A percentile compares a stretch with the other conserved stretches of the same genome.
phyloP scores from a whole-genome alignment of 306 rosid species.

The Crataegus laevigata region DNA sequence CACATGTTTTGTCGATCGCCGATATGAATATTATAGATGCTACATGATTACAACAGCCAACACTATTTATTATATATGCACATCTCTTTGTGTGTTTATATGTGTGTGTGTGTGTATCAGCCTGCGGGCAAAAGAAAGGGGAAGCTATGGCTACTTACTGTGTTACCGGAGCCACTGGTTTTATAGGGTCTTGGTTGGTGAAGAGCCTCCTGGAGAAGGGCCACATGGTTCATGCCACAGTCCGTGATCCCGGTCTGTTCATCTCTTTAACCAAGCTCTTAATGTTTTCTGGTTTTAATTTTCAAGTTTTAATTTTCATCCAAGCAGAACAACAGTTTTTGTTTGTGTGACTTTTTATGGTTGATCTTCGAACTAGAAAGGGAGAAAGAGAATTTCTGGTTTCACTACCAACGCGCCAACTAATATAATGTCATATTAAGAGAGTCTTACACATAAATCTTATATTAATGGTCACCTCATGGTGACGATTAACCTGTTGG shows the following conservation, averaged over 20 bases:
- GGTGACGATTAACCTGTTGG: too few species aligned
- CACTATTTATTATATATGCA: too few species aligned
- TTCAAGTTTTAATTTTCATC: not conserved
- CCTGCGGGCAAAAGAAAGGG: not conserved
- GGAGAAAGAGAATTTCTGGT: not conserved
- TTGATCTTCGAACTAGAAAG: not conserved
- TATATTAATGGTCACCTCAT: too few species aligned
- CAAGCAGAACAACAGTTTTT: not conserved
- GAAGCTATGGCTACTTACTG: slow-evolving; percentile 35
- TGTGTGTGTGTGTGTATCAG: too few species aligned
- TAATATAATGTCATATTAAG: too few species aligned
- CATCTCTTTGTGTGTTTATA: too few species aligned
- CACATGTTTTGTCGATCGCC: not conserved
- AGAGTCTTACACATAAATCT: too few species aligned
- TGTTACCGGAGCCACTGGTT: slow-evolving; percentile 72
- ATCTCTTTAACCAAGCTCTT: not conserved
- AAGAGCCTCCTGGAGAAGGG: slow-evolving; percentile 65
- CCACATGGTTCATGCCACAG: slow-evolving; percentile 65
- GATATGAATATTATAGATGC: too few species aligned
- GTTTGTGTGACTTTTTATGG: not conserved
- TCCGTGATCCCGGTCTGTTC: slow-evolving; percentile 59
- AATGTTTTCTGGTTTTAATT: not conserved
- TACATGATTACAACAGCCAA: not conserved
- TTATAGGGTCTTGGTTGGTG: slow-evolving; percentile 67
- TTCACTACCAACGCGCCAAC: too few species aligned